A percentile compares a stretch with the other conserved stretches of the same genome.
phyloP scores from a whole-genome alignment of 805 yeast species.

The Ogataea ramenticola region DNA sequence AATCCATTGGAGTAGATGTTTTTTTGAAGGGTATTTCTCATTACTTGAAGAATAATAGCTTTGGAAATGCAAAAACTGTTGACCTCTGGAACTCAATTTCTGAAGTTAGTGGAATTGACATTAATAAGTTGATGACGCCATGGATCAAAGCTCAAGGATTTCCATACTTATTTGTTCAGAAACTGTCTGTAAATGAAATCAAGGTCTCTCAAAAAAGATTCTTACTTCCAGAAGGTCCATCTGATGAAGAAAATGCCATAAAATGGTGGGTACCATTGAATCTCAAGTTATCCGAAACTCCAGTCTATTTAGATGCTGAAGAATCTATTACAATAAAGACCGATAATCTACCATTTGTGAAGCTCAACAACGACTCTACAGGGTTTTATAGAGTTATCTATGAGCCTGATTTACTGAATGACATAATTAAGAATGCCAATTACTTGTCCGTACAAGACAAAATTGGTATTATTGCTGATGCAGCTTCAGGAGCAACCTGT shows the following conservation, averaged over 20 bases:
- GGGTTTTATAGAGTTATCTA: constrained; percentile 53
- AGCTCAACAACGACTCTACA: constrained; percentile 41
- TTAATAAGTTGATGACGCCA: constrained; percentile 49
- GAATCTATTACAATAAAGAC: constrained; percentile 7
- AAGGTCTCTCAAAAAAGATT: constrained; percentile 52
- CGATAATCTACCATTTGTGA: constrained; percentile 18
- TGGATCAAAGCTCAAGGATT: constrained; percentile 75
- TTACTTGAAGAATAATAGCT: constrained; percentile 58
- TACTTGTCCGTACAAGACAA: constrained; percentile 39
- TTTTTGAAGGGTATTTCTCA: constrained; percentile 68
- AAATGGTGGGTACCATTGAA: constrained; percentile 55
- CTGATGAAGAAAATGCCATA: constrained; percentile 47
- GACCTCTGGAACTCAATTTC: constrained; percentile 67
- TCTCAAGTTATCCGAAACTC: constrained; percentile 14
- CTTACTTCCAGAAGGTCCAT: constrained; percentile 52
- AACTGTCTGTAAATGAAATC: constrained; percentile 28
- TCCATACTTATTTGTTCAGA: constrained; percentile 53
- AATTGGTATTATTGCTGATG: constrained; percentile 49
- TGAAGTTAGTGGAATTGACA: constrained; percentile 56
- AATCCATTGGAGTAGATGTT: constrained; percentile 57
- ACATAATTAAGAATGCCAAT: constrained; percentile 32
- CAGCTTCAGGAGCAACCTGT: constrained; percentile 39
- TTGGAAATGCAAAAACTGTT: constrained; percentile 63
- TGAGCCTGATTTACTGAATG: constrained; percentile 32
- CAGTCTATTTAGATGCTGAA: not conserved